Evolutionary conservation across 495 filamentous ascomycete species (phyloP).

Genomic region (Penicillium lagena): DNA sequence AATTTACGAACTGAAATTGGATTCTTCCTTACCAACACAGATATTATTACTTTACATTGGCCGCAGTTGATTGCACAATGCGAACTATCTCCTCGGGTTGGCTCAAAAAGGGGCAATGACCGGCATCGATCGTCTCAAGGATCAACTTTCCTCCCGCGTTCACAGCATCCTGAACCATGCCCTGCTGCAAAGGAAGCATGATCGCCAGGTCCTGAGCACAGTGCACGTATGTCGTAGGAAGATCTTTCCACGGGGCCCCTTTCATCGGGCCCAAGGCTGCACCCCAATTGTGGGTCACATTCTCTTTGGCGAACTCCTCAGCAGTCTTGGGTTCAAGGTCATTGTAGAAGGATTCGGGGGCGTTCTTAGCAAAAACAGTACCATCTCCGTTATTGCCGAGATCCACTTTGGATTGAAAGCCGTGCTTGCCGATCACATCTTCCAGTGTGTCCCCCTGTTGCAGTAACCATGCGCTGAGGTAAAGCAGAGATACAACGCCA

Average conservation of each 20-base stretch:
- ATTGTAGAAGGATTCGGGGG: slow-evolving; percentile 5
- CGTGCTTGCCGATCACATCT: neutral
- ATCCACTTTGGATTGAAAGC: slow-evolving; percentile 1
- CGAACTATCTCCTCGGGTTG: neutral
- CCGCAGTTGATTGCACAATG: no score
- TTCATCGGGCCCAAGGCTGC: neutral
- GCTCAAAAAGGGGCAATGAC: slow-evolving; percentile 10
- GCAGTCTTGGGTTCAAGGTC: slow-evolving; percentile 1
- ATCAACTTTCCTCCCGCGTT: neutral
- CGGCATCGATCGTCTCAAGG: slow-evolving; percentile 4
- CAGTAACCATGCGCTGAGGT: slow-evolving; percentile 4
- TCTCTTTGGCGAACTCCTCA: slow-evolving; percentile 1
- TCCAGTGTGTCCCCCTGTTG: neutral
- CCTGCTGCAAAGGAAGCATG: slow-evolving; percentile 3
- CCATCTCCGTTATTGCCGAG: slow-evolving; percentile 2
- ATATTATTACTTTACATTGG: no score
- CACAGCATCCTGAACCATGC: slow-evolving; percentile 5
- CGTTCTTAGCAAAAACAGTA: slow-evolving; percentile 3
- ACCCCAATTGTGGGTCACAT: slow-evolving; percentile 7
- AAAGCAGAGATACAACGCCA: slow-evolving; percentile 2
- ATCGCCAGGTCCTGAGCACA: slow-evolving; percentile 3
- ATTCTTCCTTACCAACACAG: no score
- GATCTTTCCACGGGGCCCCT: slow-evolving; percentile 6
- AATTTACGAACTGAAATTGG: no score
- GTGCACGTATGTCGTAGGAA: slow-evolving; percentile 5